Conservation (phyloP, 2,329 filamentous ascomycete species). For the Eutypa lata region DNA sequence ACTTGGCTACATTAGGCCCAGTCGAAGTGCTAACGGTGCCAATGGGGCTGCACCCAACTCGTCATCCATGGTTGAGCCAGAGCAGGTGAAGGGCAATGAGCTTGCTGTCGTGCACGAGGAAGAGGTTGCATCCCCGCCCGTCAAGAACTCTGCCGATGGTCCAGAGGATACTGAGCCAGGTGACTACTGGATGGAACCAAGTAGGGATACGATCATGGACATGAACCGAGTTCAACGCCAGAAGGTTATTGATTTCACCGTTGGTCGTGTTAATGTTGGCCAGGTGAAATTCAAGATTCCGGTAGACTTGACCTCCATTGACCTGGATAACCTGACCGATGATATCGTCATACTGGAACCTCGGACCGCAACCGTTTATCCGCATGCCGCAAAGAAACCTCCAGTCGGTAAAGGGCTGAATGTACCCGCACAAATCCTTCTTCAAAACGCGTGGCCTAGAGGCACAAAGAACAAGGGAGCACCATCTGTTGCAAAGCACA, state of each 20-base stretch:
- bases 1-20: constrained; percentile 57
- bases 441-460: constrained; percentile 92
- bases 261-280: constrained; percentile 80
- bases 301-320: constrained; percentile 77
- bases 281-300: constrained; percentile 76
- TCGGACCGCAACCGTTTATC: constrained; percentile 86
- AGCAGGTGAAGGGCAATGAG: constrained; percentile 71
- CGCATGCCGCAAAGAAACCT: constrained; percentile 72
- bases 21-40: constrained; percentile 32
- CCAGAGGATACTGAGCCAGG: constrained; percentile 56
- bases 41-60: constrained; percentile 41
- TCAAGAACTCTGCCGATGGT: constrained; percentile 19
- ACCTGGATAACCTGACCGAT: constrained; percentile 76
- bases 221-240: constrained; percentile 80
- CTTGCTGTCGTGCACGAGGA: constrained; percentile 78
- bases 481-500: constrained; percentile 74
- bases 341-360: constrained; percentile 72
- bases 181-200: constrained; percentile 83
- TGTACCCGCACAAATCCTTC: constrained; percentile 80
- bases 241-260: constrained; percentile 69
- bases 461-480: constrained; percentile 57
- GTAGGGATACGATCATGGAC: constrained; percentile 67
- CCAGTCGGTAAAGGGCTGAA: constrained; percentile 85
- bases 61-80: constrained; percentile 57
- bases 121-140: constrained; percentile 38